Percentiles rank a stretch among this genome's conserved stretches.
Conservation (phyloP, 305 asterid genomes). For the Solanum hybrid region DNA sequence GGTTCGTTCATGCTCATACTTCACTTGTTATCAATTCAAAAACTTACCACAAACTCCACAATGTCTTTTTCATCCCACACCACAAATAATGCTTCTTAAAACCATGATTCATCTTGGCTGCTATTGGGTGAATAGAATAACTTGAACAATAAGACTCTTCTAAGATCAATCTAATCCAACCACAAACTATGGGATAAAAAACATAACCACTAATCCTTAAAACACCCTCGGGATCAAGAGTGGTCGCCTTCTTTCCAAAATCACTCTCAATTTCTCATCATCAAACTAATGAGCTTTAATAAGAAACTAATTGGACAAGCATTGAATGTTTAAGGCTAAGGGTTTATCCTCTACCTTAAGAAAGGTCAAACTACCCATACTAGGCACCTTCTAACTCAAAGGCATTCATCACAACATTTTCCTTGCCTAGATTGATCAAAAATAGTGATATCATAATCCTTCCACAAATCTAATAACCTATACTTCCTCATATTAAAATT, state of each 20-base stretch:
- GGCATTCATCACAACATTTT: not conserved
- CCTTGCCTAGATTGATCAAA: not conserved
- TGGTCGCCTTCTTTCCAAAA: not conserved
- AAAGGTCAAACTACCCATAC: not conserved
- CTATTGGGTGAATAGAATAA: not conserved
- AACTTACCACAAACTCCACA: not conserved
- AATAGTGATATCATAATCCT: not conserved
- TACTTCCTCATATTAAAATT: not conserved
- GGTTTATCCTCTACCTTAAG: not conserved
- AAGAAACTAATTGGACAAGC: not conserved
- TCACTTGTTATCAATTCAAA: not conserved
- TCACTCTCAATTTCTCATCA: not conserved
- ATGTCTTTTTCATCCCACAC: not conserved
- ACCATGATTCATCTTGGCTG: not conserved
- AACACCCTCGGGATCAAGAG: not conserved
- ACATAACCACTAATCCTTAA: not conserved
- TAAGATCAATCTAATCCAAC: not conserved
- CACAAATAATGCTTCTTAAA: not conserved
- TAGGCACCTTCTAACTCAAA: not conserved
- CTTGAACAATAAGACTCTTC: not conserved
- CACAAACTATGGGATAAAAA: not conserved
- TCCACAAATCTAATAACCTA: not conserved
- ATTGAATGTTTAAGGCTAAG: not conserved
- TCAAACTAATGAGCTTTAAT: not conserved
- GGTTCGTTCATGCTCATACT: not conserved